Conservation (phyloP, 169 alveolate species). For the Plasmodium gallinaceum region DNA sequence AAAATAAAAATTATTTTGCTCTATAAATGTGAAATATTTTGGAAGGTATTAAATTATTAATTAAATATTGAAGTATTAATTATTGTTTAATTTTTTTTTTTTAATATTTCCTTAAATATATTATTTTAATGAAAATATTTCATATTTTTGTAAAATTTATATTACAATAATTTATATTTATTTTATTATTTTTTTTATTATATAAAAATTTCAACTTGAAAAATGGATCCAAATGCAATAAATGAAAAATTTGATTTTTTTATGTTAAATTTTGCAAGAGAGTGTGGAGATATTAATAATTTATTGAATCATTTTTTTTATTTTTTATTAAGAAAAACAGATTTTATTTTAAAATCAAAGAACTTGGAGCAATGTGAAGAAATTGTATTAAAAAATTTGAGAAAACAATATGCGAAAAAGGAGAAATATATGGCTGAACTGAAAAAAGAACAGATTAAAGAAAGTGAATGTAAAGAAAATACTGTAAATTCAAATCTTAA, state of each 20-base stretch:
- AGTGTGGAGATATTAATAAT: slow-evolving; percentile 94
- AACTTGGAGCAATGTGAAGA: slow-evolving; percentile 83
- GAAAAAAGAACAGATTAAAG: slow-evolving; percentile 80
- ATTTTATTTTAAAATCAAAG: slow-evolving; percentile 90
- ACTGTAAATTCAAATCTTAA: slow-evolving; percentile 21
- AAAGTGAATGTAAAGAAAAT: slow-evolving; percentile 58
- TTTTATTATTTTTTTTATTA: too few species aligned
- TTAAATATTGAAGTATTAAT: too few species aligned
- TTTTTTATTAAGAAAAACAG: slow-evolving; percentile 96
- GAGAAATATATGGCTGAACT: slow-evolving; percentile 82
- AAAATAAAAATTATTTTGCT: too few species aligned
- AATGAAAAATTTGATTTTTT: slow-evolving; percentile 88
- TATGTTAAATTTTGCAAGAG: slow-evolving; percentile 92
- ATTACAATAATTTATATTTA: too few species aligned
- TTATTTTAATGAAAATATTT: too few species aligned
- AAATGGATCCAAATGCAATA: slow-evolving; percentile 71
- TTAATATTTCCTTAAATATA: too few species aligned
- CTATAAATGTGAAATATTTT: too few species aligned
- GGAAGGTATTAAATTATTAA: too few species aligned
- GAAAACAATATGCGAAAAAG: slow-evolving; percentile 84
- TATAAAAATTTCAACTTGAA: neutral
- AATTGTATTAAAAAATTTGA: slow-evolving; percentile 80
- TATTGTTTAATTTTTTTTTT: too few species aligned
- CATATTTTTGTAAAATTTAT: too few species aligned
- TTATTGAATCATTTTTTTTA: slow-evolving; percentile 94